Evolutionary conservation across 2,329 filamentous ascomycete genomes (phyloP).

Genomic region (Ceratocystis cubensis): DNA sequence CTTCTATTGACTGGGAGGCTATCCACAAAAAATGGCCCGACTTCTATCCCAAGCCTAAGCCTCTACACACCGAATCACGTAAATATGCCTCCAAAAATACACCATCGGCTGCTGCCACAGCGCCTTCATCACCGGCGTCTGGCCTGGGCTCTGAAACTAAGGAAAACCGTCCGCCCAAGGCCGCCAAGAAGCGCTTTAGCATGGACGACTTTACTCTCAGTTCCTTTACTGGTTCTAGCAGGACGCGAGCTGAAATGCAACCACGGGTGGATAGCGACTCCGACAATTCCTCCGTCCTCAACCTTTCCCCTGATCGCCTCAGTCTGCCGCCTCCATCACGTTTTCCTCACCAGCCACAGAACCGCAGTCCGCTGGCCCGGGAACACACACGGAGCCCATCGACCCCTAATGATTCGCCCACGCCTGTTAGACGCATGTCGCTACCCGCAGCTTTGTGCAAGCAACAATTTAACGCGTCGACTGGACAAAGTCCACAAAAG

Average conservation of each 20-base stretch:
- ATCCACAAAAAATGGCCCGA: constrained; percentile 42
- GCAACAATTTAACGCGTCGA: neutral
- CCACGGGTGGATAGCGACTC: constrained; percentile 42
- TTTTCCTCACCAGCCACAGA: constrained; percentile 26
- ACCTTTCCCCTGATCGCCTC: constrained; percentile 27
- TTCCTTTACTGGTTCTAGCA: constrained; percentile 31
- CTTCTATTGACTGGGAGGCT: constrained; percentile 35
- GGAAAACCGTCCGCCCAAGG: constrained; percentile 35
- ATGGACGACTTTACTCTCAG: constrained; percentile 35
- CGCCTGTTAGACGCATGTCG: constrained; percentile 20
- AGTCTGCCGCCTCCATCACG: constrained; percentile 27
- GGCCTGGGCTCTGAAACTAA: constrained; percentile 28
- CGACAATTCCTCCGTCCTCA: constrained; percentile 35
- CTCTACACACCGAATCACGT: constrained; percentile 21
- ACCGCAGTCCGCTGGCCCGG: constrained; percentile 31
- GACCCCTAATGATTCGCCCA: constrained; percentile 17
- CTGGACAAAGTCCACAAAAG: constrained; percentile 15
- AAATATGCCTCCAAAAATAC: constrained; percentile 5
- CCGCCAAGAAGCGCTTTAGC: constrained; percentile 21
- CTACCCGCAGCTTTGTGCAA: constrained; percentile 19
- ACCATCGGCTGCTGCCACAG: constrained; percentile 14
- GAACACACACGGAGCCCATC: constrained; percentile 28
- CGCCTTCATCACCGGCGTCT: constrained; percentile 5
- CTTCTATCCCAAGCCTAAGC: constrained; percentile 34
- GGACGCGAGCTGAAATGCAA: constrained; percentile 40